Base-by-base conservation (phyloP, 805 yeast genomes). In the Starmerella vaccinii region DNA sequence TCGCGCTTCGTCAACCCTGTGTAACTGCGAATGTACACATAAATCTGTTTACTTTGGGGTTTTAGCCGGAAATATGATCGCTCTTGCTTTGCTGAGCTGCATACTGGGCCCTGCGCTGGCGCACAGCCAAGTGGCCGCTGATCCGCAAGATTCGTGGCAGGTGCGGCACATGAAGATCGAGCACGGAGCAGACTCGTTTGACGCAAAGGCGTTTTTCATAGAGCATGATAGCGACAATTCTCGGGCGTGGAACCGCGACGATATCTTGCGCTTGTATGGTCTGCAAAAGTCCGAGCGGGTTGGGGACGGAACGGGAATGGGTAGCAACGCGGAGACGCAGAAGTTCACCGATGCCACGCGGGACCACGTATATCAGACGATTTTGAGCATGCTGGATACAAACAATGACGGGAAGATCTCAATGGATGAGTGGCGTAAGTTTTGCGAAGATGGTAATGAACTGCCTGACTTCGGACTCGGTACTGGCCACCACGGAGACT, bases 401-500 rank as follows among this genome's bases (percentile, higher is more conserved):
- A 72, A 88, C 62, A 65, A 71, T 12, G 89, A 87, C 63, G 83
- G 83, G 1, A 70, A 69, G 46, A 74, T 90, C 9, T 70, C 80
- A 5, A 65, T 76, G 49, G 78, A 79, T 8, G 95, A 87, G 63
- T 90, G 88, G 81, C 59, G 78, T 40, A 68, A 67, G 13, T 89
- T 76, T 65, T 73, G 76, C 8, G 65, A 65, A 1, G 67, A 65
- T 12, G 94, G 94, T 8, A 82, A 83, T 1, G 76, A 77, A 55
- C 76, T 90, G 62, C 97, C 97, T 0, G 97, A 90, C 65, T 79
- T 89, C 64, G 95, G 95, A 8, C 80, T 81, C 52, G 97, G 97
- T 27, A 89, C 86, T 7, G 95, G 95, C 24, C 96, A 89, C 63
- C 96, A 89, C 68, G 82, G 88, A 32, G 95, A 86, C 68, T 90